Evolutionary conservation across 805 yeast genomes (phyloP).

Genomic region (Ogataea siamensis): DNA sequence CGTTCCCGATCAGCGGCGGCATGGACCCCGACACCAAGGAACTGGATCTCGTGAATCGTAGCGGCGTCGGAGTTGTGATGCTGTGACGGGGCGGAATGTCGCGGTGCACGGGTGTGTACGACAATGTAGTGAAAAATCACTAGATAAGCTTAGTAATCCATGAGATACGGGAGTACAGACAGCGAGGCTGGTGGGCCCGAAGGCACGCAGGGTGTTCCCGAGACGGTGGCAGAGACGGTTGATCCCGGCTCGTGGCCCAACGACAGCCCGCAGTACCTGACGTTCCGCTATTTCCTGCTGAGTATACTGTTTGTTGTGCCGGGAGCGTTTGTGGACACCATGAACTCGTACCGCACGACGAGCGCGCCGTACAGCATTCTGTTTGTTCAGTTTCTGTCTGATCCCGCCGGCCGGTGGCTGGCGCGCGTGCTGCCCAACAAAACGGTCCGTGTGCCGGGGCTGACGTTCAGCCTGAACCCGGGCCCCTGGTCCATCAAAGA

Average conservation of each 20-base stretch:
- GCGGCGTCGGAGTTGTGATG: constrained; percentile 91
- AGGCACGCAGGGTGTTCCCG: constrained; percentile 33
- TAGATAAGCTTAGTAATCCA: constrained; percentile 2
- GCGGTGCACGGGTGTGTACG: constrained; percentile 8
- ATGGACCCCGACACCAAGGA: constrained; percentile 53
- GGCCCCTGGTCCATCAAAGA: constrained; percentile 58
- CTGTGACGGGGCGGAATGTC: constrained; percentile 40
- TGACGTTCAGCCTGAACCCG: constrained; percentile 43
- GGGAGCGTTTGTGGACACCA: constrained; percentile 40
- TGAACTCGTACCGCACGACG: constrained; percentile 35
- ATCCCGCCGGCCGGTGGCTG: constrained; percentile 47
- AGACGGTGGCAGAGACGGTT: constrained; percentile 34
- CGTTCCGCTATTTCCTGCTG: constrained; percentile 37
- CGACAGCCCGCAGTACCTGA: constrained; percentile 30
- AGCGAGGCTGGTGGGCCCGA: constrained; percentile 11
- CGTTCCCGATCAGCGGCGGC: constrained; percentile 82
- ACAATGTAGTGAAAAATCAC: too few relatives aligned
- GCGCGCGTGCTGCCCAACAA: constrained; percentile 41
- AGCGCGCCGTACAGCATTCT: constrained; percentile 49
- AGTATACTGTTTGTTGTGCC: constrained; percentile 38
- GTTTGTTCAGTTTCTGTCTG: constrained; percentile 49
- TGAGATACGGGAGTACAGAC: constrained; percentile 8
- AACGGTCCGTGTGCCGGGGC: constrained; percentile 18
- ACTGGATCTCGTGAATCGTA: constrained; percentile 51
- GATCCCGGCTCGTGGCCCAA: constrained; percentile 21